These are phyloP conservation scores for Kernera saxatilis DNA, from an alignment of 345 rosid species.

Conservation along the genomic window DNA sequence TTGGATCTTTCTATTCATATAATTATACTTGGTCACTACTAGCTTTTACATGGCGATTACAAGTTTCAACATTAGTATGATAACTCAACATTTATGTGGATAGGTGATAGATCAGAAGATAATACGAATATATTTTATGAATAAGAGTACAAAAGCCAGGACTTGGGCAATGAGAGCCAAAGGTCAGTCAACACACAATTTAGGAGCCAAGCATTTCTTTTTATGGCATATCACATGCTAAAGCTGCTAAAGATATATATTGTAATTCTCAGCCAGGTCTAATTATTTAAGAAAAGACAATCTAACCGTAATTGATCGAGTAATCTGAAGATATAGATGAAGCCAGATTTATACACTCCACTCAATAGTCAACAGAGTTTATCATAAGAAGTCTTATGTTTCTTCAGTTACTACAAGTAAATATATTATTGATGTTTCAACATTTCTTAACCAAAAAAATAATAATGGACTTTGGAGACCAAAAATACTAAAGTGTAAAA, in stretches of 20 bases:
- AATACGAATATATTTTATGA: slow-evolving; percentile 1
- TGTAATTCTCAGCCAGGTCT: no score
- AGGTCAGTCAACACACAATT: not conserved
- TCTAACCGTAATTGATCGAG: no score
- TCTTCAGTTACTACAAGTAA: not conserved
- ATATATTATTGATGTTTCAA: no score
- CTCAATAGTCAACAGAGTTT: not conserved
- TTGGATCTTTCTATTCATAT: not conserved
- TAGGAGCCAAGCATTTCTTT: not conserved
- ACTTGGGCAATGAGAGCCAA: not conserved
- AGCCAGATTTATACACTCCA: not conserved
- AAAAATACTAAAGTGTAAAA: no score
- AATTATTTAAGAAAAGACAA: no score
- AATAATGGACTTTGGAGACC: no score
- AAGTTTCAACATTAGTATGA: not conserved
- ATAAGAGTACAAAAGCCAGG: not conserved
- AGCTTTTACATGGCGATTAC: not conserved
- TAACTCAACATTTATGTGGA: not conserved
- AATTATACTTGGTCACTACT: not conserved
- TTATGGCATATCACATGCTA: not conserved
- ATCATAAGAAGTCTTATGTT: not conserved
- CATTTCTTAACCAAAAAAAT: no score
- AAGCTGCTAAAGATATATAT: no score
- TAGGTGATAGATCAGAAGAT: not conserved
- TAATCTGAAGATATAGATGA: no score